Percentiles rank a stretch among this genome's conserved stretches.
These are phyloP conservation scores for Hibiscus tridactylites DNA, from an alignment of 345 rosid genomes.

Conservation along the genomic window DNA sequence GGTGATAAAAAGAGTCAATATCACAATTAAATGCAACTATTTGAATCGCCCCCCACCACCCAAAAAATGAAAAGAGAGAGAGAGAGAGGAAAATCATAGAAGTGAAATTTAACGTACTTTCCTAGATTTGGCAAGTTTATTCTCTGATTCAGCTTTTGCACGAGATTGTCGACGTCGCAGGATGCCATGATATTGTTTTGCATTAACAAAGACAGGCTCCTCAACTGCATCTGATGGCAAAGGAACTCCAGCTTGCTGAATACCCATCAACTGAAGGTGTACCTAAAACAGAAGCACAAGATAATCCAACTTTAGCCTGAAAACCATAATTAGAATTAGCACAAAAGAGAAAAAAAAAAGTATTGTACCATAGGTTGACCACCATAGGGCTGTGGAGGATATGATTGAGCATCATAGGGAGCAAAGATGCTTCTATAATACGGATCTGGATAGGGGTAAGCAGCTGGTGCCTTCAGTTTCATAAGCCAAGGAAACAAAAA, in stretches of 20 bases:
- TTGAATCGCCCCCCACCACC: neutral
- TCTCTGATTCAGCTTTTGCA: conserved; percentile 83
- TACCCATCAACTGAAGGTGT: conserved; percentile 92
- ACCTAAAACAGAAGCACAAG: conserved; percentile 34
- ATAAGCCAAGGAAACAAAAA: conserved; percentile 16
- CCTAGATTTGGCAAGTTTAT: conserved; percentile 56
- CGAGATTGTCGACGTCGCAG: conserved; percentile 90
- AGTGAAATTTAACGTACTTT: conserved; percentile 37
- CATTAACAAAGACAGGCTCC: conserved; percentile 97
- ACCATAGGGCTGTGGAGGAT: conserved; percentile 71
- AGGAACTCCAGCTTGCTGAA: conserved; percentile 97
- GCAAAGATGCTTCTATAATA: conserved; percentile 92
- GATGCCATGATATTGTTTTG: conserved; percentile 96
- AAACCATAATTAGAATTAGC: neutral
- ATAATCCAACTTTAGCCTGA: neutral
- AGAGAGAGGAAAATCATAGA: neutral
- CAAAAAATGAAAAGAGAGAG: too few relatives aligned
- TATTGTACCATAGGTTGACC: conserved; percentile 64
- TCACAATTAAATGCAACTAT: neutral
- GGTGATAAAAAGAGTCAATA: conserved; percentile 5
- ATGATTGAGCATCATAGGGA: conserved; percentile 62
- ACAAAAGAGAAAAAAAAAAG: neutral
- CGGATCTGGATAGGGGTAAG: conserved; percentile 92
- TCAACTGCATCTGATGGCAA: conserved; percentile 88
- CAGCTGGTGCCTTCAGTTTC: conserved; percentile 53